These are phyloP conservation scores for Penicillium antarcticum DNA, from an alignment of 495 filamentous ascomycete genomes.

Conservation along the genomic window DNA sequence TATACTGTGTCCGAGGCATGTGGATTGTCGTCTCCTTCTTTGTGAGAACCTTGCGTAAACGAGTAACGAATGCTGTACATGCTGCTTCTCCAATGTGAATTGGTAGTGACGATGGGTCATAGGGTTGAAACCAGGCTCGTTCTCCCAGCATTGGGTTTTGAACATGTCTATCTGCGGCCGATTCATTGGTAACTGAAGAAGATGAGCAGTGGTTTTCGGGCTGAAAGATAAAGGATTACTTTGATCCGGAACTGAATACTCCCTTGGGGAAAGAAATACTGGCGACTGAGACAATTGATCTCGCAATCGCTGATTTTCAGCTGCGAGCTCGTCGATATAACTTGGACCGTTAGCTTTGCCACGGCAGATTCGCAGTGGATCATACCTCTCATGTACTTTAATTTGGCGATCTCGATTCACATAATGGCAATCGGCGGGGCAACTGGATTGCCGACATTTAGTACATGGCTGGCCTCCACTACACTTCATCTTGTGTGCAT, in stretches of 20 bases:
- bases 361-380: neutral
- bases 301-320: constrained; percentile 22
- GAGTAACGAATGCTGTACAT: constrained; percentile 32
- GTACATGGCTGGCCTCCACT: constrained; percentile 32
- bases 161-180: constrained; percentile 14
- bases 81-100: constrained; percentile 35
- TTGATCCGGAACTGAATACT: neutral
- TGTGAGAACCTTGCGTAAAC: constrained; percentile 29
- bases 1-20: constrained; percentile 27
- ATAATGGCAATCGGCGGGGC: constrained; percentile 28
- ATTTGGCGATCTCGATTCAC: constrained; percentile 33
- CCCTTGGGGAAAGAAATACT: neutral
- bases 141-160: constrained; percentile 31
- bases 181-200: neutral
- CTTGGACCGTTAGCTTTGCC: constrained; percentile 8
- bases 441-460: constrained; percentile 24
- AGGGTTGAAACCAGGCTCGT: constrained; percentile 32
- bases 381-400: constrained; percentile 32
- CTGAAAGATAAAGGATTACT: neutral
- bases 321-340: constrained; percentile 24
- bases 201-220: neutral
- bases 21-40: constrained; percentile 18
- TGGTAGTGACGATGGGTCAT: constrained; percentile 26
- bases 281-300: constrained; percentile 16
- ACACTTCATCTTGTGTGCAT: constrained; percentile 37